Conservation (phyloP, 2,329 filamentous ascomycete species). For the Dactylellina leptospora region DNA sequence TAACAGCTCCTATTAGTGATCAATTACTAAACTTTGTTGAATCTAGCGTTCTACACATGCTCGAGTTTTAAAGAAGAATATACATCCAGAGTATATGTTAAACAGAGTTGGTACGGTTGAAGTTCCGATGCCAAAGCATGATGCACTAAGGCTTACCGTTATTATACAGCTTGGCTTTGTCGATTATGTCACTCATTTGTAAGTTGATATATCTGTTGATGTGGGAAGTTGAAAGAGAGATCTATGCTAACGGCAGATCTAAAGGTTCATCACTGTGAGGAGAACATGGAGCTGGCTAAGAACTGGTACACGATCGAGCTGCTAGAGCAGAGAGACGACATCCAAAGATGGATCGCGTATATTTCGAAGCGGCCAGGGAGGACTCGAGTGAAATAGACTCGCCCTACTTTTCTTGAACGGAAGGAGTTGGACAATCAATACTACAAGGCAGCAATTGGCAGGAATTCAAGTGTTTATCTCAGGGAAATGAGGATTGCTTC, state of each 20-base stretch:
- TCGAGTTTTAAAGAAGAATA: conserved; percentile 78
- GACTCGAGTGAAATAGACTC: conserved; percentile 37
- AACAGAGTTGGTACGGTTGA: conserved; percentile 69
- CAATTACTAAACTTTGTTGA: neutral
- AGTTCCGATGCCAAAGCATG: neutral
- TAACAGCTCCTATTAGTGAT: no score
- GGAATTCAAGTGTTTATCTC: no score
- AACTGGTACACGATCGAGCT: conserved; percentile 77
- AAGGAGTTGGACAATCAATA: no score
- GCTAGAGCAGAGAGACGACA: conserved; percentile 75
- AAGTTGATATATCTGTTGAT: conserved; percentile 11
- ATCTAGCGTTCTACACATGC: conserved; percentile 72
- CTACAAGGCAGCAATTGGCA: no score
- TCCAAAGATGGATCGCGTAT: conserved; percentile 74
- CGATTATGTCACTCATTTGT: conserved; percentile 69
- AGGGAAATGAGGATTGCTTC: no score
- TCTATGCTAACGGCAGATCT: conserved; percentile 1
- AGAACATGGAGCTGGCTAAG: conserved; percentile 79
- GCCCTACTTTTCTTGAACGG: conserved; percentile 10
- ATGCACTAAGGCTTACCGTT: neutral
- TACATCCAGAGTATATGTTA: conserved; percentile 78
- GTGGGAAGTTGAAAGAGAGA: no score
- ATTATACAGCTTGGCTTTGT: conserved; percentile 42
- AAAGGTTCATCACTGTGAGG: conserved; percentile 78
- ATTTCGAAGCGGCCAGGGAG: conserved; percentile 54